These are phyloP conservation scores for Lagerstroemia fauriei DNA, from an alignment of 441 rosid species.

Conservation along the genomic window DNA sequence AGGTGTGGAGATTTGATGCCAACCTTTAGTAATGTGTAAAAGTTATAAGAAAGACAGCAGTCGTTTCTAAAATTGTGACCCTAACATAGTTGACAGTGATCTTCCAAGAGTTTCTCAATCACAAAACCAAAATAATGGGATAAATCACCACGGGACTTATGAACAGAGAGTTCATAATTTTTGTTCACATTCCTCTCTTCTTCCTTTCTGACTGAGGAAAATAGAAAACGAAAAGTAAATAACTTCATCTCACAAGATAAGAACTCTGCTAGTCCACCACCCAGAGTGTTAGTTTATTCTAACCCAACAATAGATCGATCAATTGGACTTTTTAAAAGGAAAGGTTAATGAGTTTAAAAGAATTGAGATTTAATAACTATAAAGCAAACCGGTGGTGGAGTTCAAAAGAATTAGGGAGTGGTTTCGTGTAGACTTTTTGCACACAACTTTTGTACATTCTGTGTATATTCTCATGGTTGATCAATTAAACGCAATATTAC, in stretches of 20 bases:
- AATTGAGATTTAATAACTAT: no score
- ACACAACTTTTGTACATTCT: no score
- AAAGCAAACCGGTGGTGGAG: no score
- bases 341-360: no score
- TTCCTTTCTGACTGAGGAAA: no score
- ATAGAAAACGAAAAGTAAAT: neutral
- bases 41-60: neutral
- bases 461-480: no score
- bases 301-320: neutral
- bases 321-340: neutral
- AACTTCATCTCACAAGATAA: neutral
- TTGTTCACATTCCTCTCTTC: neutral
- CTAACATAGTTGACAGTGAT: neutral
- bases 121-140: neutral
- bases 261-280: no score
- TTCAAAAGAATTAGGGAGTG: no score
- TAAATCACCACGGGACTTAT: neutral
- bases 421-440: no score
- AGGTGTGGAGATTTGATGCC: neutral
- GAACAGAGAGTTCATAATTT: neutral
- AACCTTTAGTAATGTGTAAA: neutral
- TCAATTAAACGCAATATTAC: no score
- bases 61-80: neutral
- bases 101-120: neutral
- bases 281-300: no score